These are phyloP conservation scores for Leptographium procerum DNA, from an alignment of 2,329 filamentous ascomycete genomes.

Conservation along the genomic window DNA sequence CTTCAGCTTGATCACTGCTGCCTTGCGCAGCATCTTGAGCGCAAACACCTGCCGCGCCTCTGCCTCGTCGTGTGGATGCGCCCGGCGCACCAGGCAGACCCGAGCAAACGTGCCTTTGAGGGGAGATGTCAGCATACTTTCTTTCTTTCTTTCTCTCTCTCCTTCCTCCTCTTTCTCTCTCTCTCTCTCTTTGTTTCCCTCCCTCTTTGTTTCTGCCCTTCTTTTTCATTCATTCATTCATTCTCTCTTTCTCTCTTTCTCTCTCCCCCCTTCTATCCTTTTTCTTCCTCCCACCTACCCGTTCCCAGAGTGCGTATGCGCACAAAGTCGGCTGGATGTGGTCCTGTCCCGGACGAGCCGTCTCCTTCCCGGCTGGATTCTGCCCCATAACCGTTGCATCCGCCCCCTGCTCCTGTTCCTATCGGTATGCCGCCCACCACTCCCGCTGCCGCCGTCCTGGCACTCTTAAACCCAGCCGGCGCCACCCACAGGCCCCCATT, in stretches of 20 bases:
- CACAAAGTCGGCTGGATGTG: constrained; percentile 49
- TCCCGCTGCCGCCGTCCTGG: neutral
- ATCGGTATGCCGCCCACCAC: neutral
- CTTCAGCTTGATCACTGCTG: constrained; percentile 68
- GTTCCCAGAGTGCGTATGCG: constrained; percentile 68
- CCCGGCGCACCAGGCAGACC: constrained; percentile 64
- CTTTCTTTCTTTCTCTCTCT: neutral
- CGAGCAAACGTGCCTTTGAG: constrained; percentile 61
- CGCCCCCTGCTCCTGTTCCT: neutral
- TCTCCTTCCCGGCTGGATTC: neutral
- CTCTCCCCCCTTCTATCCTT: neutral
- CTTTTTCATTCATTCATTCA: neutral
- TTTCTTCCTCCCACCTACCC: constrained; percentile 18
- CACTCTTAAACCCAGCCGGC: neutral
- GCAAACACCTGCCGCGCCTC: constrained; percentile 61
- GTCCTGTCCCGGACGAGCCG: neutral
- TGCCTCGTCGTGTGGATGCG: constrained; percentile 32
- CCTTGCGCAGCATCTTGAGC: constrained; percentile 66
- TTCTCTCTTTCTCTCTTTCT: neutral
- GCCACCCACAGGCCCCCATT: neutral
- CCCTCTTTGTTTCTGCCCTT: neutral
- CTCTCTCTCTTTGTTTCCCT: neutral
- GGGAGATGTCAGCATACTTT: neutral
- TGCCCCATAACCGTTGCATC: neutral
- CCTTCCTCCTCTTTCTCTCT: neutral